phyloP scores from a whole-genome alignment of 192 early-diverging fungal species.

The Linnemannia zychae region DNA sequence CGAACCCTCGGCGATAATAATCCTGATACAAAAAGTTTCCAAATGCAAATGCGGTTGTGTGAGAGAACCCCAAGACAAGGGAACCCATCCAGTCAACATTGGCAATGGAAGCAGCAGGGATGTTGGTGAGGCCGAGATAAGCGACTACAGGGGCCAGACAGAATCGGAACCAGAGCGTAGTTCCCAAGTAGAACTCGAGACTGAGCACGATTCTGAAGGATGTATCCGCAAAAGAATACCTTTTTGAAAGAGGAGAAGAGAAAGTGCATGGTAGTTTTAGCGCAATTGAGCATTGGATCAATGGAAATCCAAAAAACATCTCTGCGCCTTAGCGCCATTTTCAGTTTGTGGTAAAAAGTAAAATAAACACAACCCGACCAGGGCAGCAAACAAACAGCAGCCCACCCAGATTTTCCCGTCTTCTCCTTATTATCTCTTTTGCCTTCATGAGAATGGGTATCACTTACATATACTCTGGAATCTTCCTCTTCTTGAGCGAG shows the following conservation, averaged over 20 bases:
- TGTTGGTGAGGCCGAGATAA: constrained; percentile 31
- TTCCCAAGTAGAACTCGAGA: constrained; percentile 50
- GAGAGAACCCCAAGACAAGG: constrained; percentile 49
- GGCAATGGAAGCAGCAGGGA: neutral
- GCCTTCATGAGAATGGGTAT: neutral
- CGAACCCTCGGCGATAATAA: constrained; percentile 48
- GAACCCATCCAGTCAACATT: constrained; percentile 48
- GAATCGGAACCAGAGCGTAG: constrained; percentile 50
- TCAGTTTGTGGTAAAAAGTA: neutral
- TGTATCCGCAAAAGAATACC: constrained; percentile 51
- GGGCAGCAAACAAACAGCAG: neutral
- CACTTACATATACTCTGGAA: constrained; percentile 48
- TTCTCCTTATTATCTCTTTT: neutral
- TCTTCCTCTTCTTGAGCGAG: constrained; percentile 50
- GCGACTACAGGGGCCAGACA: constrained; percentile 39
- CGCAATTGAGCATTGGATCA: neutral
- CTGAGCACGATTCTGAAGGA: constrained; percentile 52
- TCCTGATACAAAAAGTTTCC: constrained; percentile 54
- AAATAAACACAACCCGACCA: neutral
- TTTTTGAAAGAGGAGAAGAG: neutral
- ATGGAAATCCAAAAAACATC: neutral
- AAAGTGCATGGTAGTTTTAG: neutral
- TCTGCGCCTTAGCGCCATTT: neutral
- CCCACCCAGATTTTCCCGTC: neutral
- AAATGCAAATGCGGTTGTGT: constrained; percentile 51